A percentile compares a stretch with the other conserved stretches of the same genome.
phyloP scores from a whole-genome alignment of 371 early-diverging fungal genomes.

The Apophysomyces elegans region DNA sequence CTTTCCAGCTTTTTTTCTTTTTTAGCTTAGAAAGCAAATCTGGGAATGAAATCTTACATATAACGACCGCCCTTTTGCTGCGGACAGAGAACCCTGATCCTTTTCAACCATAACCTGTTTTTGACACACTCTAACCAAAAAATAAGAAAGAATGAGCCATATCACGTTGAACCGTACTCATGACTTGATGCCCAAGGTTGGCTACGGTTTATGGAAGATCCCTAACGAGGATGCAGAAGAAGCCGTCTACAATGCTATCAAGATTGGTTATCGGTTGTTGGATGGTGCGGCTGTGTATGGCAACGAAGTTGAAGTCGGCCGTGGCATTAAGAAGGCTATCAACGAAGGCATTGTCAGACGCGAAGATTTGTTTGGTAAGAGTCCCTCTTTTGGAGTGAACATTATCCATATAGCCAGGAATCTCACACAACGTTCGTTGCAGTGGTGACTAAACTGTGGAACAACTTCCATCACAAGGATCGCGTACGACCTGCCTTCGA shows the following conservation, averaged over 20 bases:
- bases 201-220: conserved; percentile 54
- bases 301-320: conserved; percentile 76
- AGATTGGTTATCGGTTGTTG: conserved; percentile 51
- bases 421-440: conserved; percentile 21
- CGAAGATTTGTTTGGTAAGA: conserved; percentile 54
- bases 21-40: not conserved
- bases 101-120: not conserved
- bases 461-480: conserved; percentile 53
- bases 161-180: conserved; percentile 42
- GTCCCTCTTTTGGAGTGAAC: not conserved
- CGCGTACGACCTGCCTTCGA: conserved; percentile 54
- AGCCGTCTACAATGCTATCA: conserved; percentile 55
- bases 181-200: conserved; percentile 51
- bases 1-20: not conserved
- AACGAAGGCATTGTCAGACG: conserved; percentile 65
- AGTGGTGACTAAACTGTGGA: conserved; percentile 80
- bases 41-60: not conserved
- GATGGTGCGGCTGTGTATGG: conserved; percentile 56
- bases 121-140: not conserved
- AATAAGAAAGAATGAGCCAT: not conserved
- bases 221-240: conserved; percentile 34
- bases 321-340: conserved; percentile 56
- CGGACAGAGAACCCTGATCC: not conserved
- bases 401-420: too few relatives aligned
- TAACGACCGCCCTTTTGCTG: not conserved